Conservation (phyloP, 176 grass and related monocot genomes). For the Coix lacrymajobi region DNA sequence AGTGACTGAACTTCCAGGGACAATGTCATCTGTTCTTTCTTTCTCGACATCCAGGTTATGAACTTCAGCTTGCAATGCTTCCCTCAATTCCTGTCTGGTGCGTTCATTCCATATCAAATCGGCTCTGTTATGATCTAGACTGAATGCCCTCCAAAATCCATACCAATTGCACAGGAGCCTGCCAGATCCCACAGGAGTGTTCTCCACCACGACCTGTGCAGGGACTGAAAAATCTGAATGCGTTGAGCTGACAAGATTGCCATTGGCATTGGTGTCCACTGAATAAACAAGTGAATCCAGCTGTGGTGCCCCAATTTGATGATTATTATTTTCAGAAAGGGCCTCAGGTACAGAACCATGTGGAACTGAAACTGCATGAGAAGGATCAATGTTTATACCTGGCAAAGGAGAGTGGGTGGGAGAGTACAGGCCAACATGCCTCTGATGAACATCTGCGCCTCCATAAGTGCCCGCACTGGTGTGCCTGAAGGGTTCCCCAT, state of each 20-base stretch:
- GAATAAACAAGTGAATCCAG: slow-evolving; percentile 49
- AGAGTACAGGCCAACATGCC: slow-evolving; percentile 39
- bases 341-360: slow-evolving; percentile 34
- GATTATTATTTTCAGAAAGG: slow-evolving; percentile 45
- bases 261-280: slow-evolving; percentile 50
- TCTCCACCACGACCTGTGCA: slow-evolving; percentile 94
- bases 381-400: slow-evolving; percentile 40
- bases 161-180: slow-evolving; percentile 94
- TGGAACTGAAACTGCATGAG: slow-evolving; percentile 37
- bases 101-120: slow-evolving; percentile 99
- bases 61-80: slow-evolving; percentile 93
- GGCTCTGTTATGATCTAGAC: slow-evolving; percentile 94
- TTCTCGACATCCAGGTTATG: slow-evolving; percentile 98
- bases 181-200: slow-evolving; percentile 98
- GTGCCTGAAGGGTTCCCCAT: slow-evolving; percentile 45
- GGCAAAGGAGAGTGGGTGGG: slow-evolving; percentile 33
- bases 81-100: slow-evolving; percentile 92
- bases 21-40: slow-evolving; percentile 93
- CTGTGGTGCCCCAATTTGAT: slow-evolving; percentile 33
- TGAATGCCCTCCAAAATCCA: slow-evolving; percentile 91
- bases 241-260: slow-evolving; percentile 48
- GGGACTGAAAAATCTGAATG: slow-evolving; percentile 80
- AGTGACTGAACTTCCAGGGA: slow-evolving; percentile 56
- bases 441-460: slow-evolving; percentile 47
- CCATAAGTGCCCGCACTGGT: slow-evolving; percentile 22